Percentiles rank a stretch among this genome's conserved stretches.
Evolutionary conservation across 2,329 filamentous ascomycete genomes (phyloP).

Genomic region (Pseudocercospora macadamiae): DNA sequence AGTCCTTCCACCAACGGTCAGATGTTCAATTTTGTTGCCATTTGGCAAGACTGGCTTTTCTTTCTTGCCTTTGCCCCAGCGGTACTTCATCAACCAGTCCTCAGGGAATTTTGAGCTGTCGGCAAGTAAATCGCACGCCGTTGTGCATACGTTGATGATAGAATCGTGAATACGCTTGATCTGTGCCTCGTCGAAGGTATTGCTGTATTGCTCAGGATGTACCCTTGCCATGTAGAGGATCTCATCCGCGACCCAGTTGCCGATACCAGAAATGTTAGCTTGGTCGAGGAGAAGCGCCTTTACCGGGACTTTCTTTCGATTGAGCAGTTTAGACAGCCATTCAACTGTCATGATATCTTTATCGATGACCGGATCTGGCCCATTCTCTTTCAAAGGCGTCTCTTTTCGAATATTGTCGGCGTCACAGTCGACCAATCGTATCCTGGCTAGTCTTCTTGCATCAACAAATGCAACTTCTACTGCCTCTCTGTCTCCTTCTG

Average conservation of each 20-base stretch:
- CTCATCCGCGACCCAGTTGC: constrained; percentile 98
- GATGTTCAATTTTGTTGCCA: constrained; percentile 80
- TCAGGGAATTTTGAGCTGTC: constrained; percentile 84
- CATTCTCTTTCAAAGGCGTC: constrained; percentile 84
- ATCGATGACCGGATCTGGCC: constrained; percentile 88
- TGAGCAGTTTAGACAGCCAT: constrained; percentile 73
- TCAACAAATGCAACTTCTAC: constrained; percentile 81
- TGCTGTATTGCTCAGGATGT: constrained; percentile 90
- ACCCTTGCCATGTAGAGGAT: constrained; percentile 85
- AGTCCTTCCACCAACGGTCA: constrained; percentile 89
- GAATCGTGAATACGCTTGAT: constrained; percentile 71
- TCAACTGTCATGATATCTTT: constrained; percentile 73
- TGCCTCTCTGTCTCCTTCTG: constrained; percentile 45
- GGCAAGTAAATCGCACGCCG: constrained; percentile 74
- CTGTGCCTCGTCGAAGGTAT: constrained; percentile 74
- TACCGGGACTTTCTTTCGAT: constrained; percentile 77
- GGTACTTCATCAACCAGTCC: constrained; percentile 64
- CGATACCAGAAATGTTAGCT: constrained; percentile 84
- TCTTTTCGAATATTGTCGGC: constrained; percentile 74
- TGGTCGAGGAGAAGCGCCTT: constrained; percentile 91
- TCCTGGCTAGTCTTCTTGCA: constrained; percentile 73
- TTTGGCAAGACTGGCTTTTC: constrained; percentile 70
- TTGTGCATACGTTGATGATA: constrained; percentile 77
- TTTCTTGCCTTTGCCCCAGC: constrained; percentile 87
- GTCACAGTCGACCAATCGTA: constrained; percentile 80